phyloP scores from a whole-genome alignment of 306 rosid genomes.

The Acacia melanoxylon region DNA sequence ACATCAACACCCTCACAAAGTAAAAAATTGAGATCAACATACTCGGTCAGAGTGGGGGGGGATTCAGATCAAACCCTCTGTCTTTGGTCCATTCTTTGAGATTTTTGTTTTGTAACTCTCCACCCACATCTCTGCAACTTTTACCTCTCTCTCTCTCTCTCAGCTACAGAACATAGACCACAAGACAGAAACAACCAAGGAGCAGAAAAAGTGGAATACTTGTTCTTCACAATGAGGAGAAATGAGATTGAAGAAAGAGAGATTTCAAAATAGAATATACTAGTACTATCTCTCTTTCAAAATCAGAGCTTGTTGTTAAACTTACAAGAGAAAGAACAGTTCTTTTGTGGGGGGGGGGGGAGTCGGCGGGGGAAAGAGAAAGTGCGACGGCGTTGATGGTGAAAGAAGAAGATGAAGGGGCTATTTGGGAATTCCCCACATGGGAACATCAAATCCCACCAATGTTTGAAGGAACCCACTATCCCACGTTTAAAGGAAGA shows the following conservation, averaged over 20 bases:
- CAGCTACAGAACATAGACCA: background rate
- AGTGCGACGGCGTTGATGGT: too few relatives aligned
- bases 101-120: background rate
- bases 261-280: background rate
- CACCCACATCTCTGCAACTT: slow-evolving; percentile 24
- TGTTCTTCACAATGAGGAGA: background rate
- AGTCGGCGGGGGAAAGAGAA: too few relatives aligned
- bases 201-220: background rate
- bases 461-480: too few relatives aligned
- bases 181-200: slow-evolving; percentile 12
- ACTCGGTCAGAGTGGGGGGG: too few relatives aligned
- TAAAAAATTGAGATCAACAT: too few relatives aligned
- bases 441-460: too few relatives aligned
- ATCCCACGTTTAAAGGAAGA: too few relatives aligned
- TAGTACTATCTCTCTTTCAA: background rate
- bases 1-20: too few relatives aligned
- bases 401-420: too few relatives aligned
- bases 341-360: too few relatives aligned
- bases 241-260: background rate
- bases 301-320: slow-evolving; percentile 17
- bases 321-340: background rate
- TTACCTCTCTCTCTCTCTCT: slow-evolving; percentile 24
- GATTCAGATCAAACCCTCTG: too few relatives aligned
- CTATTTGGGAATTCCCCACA: too few relatives aligned
- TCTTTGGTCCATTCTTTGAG: background rate